Percentiles rank a stretch among this genome's conserved stretches.
phyloP scores from a whole-genome alignment of 163 green algal genomes.

The Chloromonas sp. region DNA sequence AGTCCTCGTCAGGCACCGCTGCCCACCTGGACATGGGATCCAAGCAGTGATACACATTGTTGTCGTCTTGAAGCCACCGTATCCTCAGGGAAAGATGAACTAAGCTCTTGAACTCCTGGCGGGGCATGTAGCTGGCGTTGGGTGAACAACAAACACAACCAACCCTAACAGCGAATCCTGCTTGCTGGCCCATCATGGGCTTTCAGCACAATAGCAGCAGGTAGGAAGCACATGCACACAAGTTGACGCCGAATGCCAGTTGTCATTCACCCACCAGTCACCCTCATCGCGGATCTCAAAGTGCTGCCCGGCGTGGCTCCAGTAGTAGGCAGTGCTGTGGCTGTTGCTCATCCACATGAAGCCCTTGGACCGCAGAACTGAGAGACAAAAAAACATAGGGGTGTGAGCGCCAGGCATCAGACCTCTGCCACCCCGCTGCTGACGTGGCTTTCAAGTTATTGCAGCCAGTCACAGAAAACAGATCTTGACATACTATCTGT shows the following conservation, averaged over 20 bases:
- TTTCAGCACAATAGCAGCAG: too few relatives aligned
- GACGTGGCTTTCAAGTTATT: too few relatives aligned
- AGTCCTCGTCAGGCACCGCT: slow-evolving; percentile 77
- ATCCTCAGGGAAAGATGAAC: too few relatives aligned
- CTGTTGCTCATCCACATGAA: slow-evolving; percentile 88
- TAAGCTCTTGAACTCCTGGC: neutral
- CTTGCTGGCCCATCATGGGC: neutral
- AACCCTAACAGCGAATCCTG: neutral
- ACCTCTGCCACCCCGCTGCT: too few relatives aligned
- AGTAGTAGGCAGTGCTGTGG: slow-evolving; percentile 87
- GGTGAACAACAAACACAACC: neutral
- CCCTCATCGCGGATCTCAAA: slow-evolving; percentile 93
- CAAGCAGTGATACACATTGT: too few relatives aligned
- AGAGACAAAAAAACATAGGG: slow-evolving; percentile 6
- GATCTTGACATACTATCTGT: too few relatives aligned
- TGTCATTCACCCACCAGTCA: slow-evolving; percentile 52
- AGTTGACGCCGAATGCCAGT: too few relatives aligned
- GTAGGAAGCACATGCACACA: too few relatives aligned
- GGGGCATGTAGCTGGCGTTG: neutral
- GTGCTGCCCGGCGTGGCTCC: slow-evolving; percentile 86
- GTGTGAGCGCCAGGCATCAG: too few relatives aligned
- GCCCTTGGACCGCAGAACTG: slow-evolving; percentile 82
- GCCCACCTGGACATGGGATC: slow-evolving; percentile 52
- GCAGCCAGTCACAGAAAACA: too few relatives aligned
- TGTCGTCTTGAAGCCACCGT: too few relatives aligned